Evolutionary conservation across 1,284 basidiomycete species (phyloP), one percentile per base, ranked within the genome.

Genomic region (Cutaneotrichosporon sp.): DNA sequence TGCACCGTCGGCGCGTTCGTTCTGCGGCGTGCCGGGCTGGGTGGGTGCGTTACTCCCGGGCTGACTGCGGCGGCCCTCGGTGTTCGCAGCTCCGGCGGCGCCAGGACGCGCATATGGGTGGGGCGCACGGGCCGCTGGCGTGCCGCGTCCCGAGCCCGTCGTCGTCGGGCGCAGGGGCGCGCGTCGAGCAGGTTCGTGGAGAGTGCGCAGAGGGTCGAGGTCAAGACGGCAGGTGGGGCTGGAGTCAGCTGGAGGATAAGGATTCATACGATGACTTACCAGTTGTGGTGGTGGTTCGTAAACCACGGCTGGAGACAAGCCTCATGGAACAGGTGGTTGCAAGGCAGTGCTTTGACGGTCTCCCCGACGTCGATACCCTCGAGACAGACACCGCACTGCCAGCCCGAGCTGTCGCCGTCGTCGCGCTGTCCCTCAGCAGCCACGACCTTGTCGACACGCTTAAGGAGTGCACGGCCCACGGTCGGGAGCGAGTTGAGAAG

Each of bases 211-310:
- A 0, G 80, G 80, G 65, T 81, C 80, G 16, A 81, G 72, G 57
- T 81, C 78, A 14, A 80, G 71, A 60, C 80, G 66, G 60, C 80
- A 81, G 8, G 77, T 77, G 0, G 80, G 80, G 61, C 79, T 80
- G 57, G 4, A 58, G 61, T 65, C 34, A 64, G 55, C 40, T 32
- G 7, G 11, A 9, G 1, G 8, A 36, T 13, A 36, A 11, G 31
- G 13, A 5, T 26, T 30, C 22, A 52, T 18, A 18, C 32, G 6
- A 14, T n/a, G 32, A 69, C 78, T 74, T 56, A 78, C 78, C 79
- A 81, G 21, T 75, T 81, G 61, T 77, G 75, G 61, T 77, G 76
- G 53, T 79, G 73, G 4, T 71, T 70, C 1, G 70, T 64, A 46
- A 81, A 76, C 79, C 79, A 81, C 5, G 77, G 78, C 60, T 75